A percentile compares a stretch with the other conserved stretches of the same genome.
Evolutionary conservation across 345 rosid species (phyloP).

Genomic region (Brassica napus): Da-Ae NC_063449.1:21154501-21155000

Average conservation of each 20-base stretch:
- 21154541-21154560: constrained; percentile 23
- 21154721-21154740: constrained; percentile 78
- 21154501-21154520: neutral
- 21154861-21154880: constrained; percentile 54
- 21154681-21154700: constrained; percentile 67
- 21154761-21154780: neutral
- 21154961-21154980: neutral
- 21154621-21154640: neutral
- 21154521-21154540: neutral
- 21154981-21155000: neutral
- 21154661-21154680: constrained; percentile 52
- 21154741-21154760: constrained; percentile 33
- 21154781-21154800: neutral
- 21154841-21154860: neutral
- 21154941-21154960: neutral
- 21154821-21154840: neutral
- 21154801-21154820: neutral
- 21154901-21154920: constrained; percentile 60
- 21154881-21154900: constrained; percentile 74
- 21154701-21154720: constrained; percentile 83
- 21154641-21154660: neutral
- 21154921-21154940: constrained; percentile 65
- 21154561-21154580: neutral
- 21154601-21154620: neutral
- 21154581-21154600: constrained; percentile 1